Evolutionary conservation across 805 yeast genomes (phyloP).

Genomic region (Kluyveromyces aestuarii): DNA sequence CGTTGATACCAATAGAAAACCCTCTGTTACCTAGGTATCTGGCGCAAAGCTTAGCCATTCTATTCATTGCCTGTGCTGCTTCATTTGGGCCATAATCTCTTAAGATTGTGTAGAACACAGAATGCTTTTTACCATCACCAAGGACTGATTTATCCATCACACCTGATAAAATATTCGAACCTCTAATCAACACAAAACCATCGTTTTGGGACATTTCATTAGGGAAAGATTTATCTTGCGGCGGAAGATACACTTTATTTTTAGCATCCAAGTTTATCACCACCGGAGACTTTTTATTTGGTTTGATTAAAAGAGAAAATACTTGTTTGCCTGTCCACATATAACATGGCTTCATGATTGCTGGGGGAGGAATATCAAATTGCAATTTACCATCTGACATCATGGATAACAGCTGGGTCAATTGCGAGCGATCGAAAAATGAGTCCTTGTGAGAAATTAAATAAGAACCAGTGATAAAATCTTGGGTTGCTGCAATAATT

Average conservation of each 20-base stretch:
- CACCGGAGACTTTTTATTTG: conserved; percentile 68
- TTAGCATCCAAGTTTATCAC: conserved; percentile 89
- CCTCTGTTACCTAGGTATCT: conserved; percentile 92
- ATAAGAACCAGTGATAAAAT: conserved; percentile 94
- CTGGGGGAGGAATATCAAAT: conserved; percentile 93
- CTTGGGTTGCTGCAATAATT: conserved; percentile 98
- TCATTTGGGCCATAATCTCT: conserved; percentile 96
- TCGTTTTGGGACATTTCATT: conserved; percentile 97
- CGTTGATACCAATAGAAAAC: conserved; percentile 93
- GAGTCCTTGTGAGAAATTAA: conserved; percentile 89
- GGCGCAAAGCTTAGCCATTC: conserved; percentile 99
- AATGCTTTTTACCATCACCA: conserved; percentile 97
- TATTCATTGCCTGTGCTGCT: conserved; percentile 93
- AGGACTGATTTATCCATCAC: conserved; percentile 93
- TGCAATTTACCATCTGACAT: conserved; percentile 89
- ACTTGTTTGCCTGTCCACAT: conserved; percentile 98
- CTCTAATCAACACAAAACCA: conserved; percentile 85
- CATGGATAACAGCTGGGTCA: conserved; percentile 79
- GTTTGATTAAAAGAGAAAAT: conserved; percentile 77
- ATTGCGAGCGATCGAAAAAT: conserved; percentile 79
- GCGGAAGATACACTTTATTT: conserved; percentile 81
- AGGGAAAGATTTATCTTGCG: conserved; percentile 54
- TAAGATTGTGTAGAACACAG: conserved; percentile 88
- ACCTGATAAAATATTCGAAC: conserved; percentile 82
- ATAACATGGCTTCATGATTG: conserved; percentile 78